Conservation (phyloP, 371 early-diverging fungal genomes). For the Apophysomyces variabilis region DNA sequence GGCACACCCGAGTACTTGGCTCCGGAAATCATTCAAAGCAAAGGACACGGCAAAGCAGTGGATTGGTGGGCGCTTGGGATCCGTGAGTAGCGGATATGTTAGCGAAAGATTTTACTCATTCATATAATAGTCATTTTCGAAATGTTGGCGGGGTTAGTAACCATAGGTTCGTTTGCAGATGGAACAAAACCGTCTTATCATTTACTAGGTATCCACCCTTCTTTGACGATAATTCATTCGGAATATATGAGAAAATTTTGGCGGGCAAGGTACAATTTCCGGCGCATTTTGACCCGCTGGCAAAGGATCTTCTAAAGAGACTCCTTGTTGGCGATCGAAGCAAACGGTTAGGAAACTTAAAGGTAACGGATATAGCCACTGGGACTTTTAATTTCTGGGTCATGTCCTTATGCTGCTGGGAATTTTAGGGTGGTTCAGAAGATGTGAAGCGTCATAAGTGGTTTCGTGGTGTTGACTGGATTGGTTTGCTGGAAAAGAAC, state of each 20-base stretch:
- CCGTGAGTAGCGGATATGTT: slow-evolving; percentile 15
- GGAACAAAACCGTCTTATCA: background rate
- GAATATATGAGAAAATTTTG: slow-evolving; percentile 86
- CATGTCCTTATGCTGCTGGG: background rate
- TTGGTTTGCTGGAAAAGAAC: slow-evolving; percentile 58
- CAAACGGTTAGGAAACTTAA: slow-evolving; percentile 90
- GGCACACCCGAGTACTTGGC: slow-evolving; percentile 99
- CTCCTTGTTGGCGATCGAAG: slow-evolving; percentile 88
- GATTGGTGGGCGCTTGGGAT: slow-evolving; percentile 99
- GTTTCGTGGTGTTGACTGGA: slow-evolving; percentile 82
- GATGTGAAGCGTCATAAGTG: slow-evolving; percentile 80
- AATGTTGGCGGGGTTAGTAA: slow-evolving; percentile 81
- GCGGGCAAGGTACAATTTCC: slow-evolving; percentile 86
- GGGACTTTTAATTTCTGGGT: background rate
- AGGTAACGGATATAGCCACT: slow-evolving; percentile 30
- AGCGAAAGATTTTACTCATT: slow-evolving; percentile 2
- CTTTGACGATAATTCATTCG: slow-evolving; percentile 93
- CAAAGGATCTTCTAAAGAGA: slow-evolving; percentile 90
- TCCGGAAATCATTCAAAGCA: slow-evolving; percentile 97
- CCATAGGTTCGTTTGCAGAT: background rate
- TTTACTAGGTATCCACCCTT: slow-evolving; percentile 89
- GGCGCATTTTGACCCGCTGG: slow-evolving; percentile 82
- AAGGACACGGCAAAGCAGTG: slow-evolving; percentile 96
- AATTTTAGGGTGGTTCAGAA: slow-evolving; percentile 11
- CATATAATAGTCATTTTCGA: slow-evolving; percentile 82